Percentiles rank a stretch among this genome's conserved stretches.
phyloP scores from a whole-genome alignment of 129 eudicot species.

The Smallanthus sonchifolius region DNA sequence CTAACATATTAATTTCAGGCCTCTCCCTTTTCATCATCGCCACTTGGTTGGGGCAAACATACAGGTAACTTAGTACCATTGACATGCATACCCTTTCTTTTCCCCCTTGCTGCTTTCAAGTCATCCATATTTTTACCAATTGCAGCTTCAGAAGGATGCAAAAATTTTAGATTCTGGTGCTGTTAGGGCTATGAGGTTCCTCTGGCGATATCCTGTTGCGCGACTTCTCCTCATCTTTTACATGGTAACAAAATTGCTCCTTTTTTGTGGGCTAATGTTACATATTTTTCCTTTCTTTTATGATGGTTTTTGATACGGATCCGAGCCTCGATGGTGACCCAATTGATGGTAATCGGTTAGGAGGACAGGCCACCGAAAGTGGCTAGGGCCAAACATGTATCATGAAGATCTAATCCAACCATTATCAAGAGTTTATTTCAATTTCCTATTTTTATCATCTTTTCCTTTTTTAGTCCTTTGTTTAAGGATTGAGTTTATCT shows the following conservation, averaged over 20 bases:
- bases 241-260: conserved; percentile 47
- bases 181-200: conserved; percentile 87
- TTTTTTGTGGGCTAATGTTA: neutral
- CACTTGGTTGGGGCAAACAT: conserved; percentile 86
- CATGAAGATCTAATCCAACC: no score
- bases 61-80: conserved; percentile 55
- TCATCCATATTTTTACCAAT: conserved; percentile 1
- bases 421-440: no score
- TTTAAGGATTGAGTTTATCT: no score
- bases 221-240: conserved; percentile 76
- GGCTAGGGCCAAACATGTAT: no score
- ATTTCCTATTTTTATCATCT: no score
- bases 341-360: no score
- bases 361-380: no score
- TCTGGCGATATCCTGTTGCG: conserved; percentile 96
- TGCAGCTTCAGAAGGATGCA: conserved; percentile 96
- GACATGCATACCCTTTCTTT: neutral
- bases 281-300: neutral
- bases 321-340: no score
- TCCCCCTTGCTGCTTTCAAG: neutral
- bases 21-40: conserved; percentile 94
- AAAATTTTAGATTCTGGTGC: conserved; percentile 88
- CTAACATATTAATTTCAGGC: conserved; percentile 48
- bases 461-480: no score
- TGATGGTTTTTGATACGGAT: no score